Percentiles rank a stretch among this genome's conserved stretches.
These are phyloP conservation scores for Aureobasidium sp. DNA, from an alignment of 2,329 filamentous ascomycete genomes.

Conservation along the genomic window DNA sequence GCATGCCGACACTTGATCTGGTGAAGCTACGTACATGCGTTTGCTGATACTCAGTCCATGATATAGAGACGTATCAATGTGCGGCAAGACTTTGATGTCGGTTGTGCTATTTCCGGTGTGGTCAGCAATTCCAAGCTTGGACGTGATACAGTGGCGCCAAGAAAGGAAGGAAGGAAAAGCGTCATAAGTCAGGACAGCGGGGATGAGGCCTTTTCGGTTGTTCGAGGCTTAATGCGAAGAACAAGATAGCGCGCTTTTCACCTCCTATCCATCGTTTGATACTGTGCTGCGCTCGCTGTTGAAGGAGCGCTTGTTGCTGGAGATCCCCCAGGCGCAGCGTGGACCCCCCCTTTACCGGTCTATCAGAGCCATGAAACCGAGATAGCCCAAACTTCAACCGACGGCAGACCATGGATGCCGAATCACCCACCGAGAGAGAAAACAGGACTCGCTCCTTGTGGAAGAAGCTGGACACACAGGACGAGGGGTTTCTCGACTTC, in stretches of 20 bases:
- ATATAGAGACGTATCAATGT: not conserved
- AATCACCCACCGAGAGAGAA: constrained; percentile 73
- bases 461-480: constrained; percentile 69
- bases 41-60: not conserved
- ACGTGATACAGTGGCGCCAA: not conserved
- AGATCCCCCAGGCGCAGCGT: not conserved
- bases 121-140: constrained; percentile 9
- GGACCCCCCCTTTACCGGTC: not conserved
- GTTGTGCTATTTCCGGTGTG: constrained; percentile 5
- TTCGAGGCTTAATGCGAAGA: not conserved
- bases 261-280: not conserved
- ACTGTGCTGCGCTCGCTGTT: not conserved
- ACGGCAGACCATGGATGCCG: constrained; percentile 56
- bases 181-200: constrained; percentile 11
- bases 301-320: not conserved
- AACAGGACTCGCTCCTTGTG: constrained; percentile 77
- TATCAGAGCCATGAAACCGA: constrained; percentile 21
- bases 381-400: constrained; percentile 19
- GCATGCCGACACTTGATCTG: not conserved
- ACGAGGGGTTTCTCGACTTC: constrained; percentile 74
- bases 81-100: not conserved
- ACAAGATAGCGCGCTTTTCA: constrained; percentile 4
- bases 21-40: not conserved
- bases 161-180: constrained; percentile 8
- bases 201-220: constrained; percentile 9